Percentiles rank a stretch among this genome's conserved stretches.
These are phyloP conservation scores for Apiospora aurea DNA, from an alignment of 2,329 filamentous ascomycete genomes.

Conservation along the genomic window DNA sequence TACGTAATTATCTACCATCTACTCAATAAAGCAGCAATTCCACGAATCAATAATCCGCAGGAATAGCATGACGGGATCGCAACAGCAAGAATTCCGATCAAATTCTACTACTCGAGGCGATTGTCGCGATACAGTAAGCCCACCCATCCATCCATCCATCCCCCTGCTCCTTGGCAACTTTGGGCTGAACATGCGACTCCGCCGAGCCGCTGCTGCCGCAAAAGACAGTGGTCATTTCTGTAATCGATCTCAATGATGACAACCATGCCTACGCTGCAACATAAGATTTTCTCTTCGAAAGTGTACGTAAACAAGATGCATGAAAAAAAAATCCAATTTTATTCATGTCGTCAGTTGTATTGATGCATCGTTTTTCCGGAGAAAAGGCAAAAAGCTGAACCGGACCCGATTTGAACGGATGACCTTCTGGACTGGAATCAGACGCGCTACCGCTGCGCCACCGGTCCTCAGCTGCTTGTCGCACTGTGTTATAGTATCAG, in stretches of 20 bases:
- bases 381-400: background rate
- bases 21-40: background rate
- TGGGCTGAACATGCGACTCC: background rate
- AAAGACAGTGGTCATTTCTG: background rate
- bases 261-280: no score
- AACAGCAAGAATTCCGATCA: background rate
- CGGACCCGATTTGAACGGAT: constrained; percentile 20
- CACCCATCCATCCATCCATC: no score
- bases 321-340: no score
- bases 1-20: background rate
- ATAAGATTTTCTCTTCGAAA: no score
- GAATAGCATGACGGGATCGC: background rate
- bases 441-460: constrained; percentile 19
- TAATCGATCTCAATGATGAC: background rate
- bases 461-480: constrained; percentile 15
- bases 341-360: no score
- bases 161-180: background rate
- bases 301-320: no score
- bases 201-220: background rate
- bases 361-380: accelerated
- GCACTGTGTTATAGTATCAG: background rate
- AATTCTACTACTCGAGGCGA: no score
- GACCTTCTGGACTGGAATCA: constrained; percentile 20
- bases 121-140: constrained; percentile 3
- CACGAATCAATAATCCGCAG: background rate